Evolutionary conservation across 2,329 filamentous ascomycete genomes (phyloP).

Genomic region (Aspergillus eucalypticola): DNA sequence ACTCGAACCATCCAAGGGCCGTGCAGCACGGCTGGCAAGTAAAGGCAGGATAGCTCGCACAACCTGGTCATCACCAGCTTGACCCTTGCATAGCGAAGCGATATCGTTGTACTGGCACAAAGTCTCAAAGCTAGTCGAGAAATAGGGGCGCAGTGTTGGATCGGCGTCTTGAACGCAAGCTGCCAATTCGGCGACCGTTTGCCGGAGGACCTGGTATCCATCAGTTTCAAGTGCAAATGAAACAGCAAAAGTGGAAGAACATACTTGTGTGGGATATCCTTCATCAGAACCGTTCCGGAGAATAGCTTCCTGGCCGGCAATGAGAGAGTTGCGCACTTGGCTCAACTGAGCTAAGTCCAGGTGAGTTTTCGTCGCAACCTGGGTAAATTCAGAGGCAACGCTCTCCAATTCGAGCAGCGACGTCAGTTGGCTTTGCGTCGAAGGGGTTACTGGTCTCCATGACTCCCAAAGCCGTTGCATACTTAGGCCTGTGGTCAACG

Average conservation of each 20-base stretch:
- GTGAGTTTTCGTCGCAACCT: slow-evolving; percentile 38
- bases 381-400: slow-evolving; percentile 39
- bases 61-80: slow-evolving; percentile 15
- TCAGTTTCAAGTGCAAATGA: slow-evolving; percentile 17
- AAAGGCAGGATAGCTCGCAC: slow-evolving; percentile 37
- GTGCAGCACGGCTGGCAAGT: slow-evolving; percentile 41
- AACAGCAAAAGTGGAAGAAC: slow-evolving; percentile 7
- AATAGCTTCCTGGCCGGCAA: slow-evolving; percentile 41
- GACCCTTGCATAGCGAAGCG: slow-evolving; percentile 18
- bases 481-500: slow-evolving; percentile 70
- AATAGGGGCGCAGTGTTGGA: slow-evolving; percentile 42
- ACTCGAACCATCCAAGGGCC: slow-evolving; percentile 35
- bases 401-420: slow-evolving; percentile 39
- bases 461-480: slow-evolving; percentile 78
- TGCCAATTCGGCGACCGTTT: slow-evolving; percentile 40
- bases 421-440: slow-evolving; percentile 34
- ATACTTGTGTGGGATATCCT: slow-evolving; percentile 35
- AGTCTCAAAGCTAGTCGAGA: slow-evolving; percentile 48
- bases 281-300: slow-evolving; percentile 39
- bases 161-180: slow-evolving; percentile 33
- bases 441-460: slow-evolving; percentile 63
- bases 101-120: slow-evolving; percentile 50
- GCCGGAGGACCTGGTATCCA: slow-evolving; percentile 33
- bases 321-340: slow-evolving; percentile 39
- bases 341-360: slow-evolving; percentile 39